A percentile compares a stretch with the other conserved stretches of the same genome.
phyloP scores from a whole-genome alignment of 169 alveolate species.

The Besnoitia besnoiti region DNA sequence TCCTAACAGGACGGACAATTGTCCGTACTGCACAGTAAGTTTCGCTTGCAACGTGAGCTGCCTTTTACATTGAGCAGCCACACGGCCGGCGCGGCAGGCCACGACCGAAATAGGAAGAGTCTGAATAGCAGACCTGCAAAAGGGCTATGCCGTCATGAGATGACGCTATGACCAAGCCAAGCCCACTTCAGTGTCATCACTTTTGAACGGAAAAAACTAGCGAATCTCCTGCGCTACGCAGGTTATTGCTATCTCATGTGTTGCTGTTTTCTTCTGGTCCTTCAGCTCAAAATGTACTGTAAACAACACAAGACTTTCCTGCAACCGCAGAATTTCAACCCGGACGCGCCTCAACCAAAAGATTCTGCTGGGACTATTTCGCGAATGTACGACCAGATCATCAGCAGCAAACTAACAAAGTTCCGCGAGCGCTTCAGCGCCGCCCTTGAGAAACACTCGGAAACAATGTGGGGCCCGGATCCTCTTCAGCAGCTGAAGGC shows the following conservation, averaged over 20 bases:
- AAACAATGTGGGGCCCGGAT: constrained; percentile 32
- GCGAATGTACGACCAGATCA: constrained; percentile 40
- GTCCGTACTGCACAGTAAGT: constrained; percentile 46
- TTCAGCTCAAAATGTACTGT: constrained; percentile 41
- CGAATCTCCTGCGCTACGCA: background rate
- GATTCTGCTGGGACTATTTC: constrained; percentile 35
- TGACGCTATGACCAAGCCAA: too few species aligned
- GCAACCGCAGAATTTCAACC: background rate
- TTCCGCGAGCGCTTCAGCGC: constrained; percentile 39
- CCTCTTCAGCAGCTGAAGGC: constrained; percentile 10
- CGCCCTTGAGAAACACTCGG: constrained; percentile 29
- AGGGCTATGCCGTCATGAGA: too few species aligned
- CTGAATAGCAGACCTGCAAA: too few species aligned
- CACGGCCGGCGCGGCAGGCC: too few species aligned
- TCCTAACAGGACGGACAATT: constrained; percentile 12
- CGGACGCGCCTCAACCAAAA: constrained; percentile 1
- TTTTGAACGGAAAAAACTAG: too few species aligned
- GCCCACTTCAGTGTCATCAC: too few species aligned
- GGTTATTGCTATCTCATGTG: background rate
- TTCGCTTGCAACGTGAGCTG: background rate
- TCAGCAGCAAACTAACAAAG: constrained; percentile 21
- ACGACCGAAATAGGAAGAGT: too few species aligned
- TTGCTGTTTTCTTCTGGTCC: too few species aligned
- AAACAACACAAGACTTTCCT: constrained; percentile 3
- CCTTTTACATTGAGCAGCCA: too few species aligned